Evolutionary conservation across 1,284 basidiomycete species (phyloP).

Genomic region (Tetrapyrgos nigripes): DNA sequence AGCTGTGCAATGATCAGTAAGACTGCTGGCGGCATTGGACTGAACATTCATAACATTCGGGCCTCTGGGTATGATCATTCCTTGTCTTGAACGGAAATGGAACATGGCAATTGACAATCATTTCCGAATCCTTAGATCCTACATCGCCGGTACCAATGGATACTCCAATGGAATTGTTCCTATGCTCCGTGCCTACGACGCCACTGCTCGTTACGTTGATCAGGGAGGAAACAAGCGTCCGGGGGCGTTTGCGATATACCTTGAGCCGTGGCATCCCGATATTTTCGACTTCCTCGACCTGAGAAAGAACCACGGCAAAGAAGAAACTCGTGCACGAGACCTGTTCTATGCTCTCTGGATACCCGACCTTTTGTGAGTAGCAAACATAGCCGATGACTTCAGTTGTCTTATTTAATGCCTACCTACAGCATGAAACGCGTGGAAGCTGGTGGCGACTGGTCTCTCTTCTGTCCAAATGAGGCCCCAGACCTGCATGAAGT

Average conservation of each 20-base stretch:
- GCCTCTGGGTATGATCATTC: constrained; percentile 78
- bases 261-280: constrained; percentile 98
- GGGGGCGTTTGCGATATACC: constrained; percentile 97
- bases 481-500: constrained; percentile 92
- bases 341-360: constrained; percentile 99
- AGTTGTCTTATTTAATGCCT: too few relatives aligned
- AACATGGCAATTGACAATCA: constrained; percentile 14
- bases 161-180: constrained; percentile 99
- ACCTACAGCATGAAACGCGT: constrained; percentile 92
- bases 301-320: constrained; percentile 99
- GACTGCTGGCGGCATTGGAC: constrained; percentile 97
- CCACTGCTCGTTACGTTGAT: constrained; percentile 98
- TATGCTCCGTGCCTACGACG: constrained; percentile 98
- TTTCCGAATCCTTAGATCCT: constrained; percentile 83
- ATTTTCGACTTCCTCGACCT: constrained; percentile 98
- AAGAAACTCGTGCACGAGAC: constrained; percentile 96
- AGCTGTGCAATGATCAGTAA: constrained; percentile 99
- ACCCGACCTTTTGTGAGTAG: constrained; percentile 93
- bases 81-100: constrained; percentile 13
- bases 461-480: constrained; percentile 98
- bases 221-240: constrained; percentile 99
- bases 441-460: constrained; percentile 89
- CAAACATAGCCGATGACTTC: neutral
- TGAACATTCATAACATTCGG: constrained; percentile 96
- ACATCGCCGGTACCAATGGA: constrained; percentile 95